phyloP scores from a whole-genome alignment of 352 stramenopile species.

The Phytophthora litchii region DNA sequence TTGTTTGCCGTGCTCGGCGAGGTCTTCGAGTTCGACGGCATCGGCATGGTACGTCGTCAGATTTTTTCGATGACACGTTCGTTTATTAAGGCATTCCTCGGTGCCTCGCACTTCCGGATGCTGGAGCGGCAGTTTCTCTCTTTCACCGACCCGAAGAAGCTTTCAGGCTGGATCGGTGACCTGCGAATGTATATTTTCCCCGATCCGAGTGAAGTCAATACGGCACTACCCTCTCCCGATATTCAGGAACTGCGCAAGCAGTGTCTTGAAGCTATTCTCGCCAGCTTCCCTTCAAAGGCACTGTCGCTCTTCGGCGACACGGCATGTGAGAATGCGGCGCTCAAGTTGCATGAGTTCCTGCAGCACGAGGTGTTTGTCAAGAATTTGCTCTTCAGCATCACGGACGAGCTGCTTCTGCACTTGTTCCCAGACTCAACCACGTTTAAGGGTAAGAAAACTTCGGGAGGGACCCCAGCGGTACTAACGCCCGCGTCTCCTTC shows the following conservation, averaged over 20 bases:
- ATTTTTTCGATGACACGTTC: slow-evolving; percentile 85
- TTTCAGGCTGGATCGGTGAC: slow-evolving; percentile 56
- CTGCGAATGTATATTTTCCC: slow-evolving; percentile 75
- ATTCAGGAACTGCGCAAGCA: slow-evolving; percentile 66
- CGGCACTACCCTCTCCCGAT: slow-evolving; percentile 35
- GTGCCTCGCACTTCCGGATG: slow-evolving; percentile 80
- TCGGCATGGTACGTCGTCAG: slow-evolving; percentile 81
- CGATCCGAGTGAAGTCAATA: slow-evolving; percentile 20
- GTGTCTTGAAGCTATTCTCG: slow-evolving; percentile 70
- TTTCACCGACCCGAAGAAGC: slow-evolving; percentile 75
- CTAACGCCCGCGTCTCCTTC: slow-evolving; percentile 13
- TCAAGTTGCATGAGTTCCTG: slow-evolving; percentile 88
- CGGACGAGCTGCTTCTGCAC: slow-evolving; percentile 76
- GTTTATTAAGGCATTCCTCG: slow-evolving; percentile 83
- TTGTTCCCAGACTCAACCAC: slow-evolving; percentile 72
- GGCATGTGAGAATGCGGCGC: slow-evolving; percentile 70
- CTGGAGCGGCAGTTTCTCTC: slow-evolving; percentile 83
- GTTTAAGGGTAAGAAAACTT: slow-evolving; percentile 48
- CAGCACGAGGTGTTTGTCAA: slow-evolving; percentile 90
- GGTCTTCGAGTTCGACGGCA: slow-evolving; percentile 87
- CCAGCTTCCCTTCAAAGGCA: slow-evolving; percentile 71
- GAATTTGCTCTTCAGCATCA: slow-evolving; percentile 83
- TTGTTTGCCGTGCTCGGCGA: slow-evolving; percentile 78
- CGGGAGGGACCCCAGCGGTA: slow-evolving; percentile 4
- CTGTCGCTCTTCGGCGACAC: slow-evolving; percentile 82